Conservation (phyloP, 2,329 filamentous ascomycete genomes). For the Didymella glomerata region DNA sequence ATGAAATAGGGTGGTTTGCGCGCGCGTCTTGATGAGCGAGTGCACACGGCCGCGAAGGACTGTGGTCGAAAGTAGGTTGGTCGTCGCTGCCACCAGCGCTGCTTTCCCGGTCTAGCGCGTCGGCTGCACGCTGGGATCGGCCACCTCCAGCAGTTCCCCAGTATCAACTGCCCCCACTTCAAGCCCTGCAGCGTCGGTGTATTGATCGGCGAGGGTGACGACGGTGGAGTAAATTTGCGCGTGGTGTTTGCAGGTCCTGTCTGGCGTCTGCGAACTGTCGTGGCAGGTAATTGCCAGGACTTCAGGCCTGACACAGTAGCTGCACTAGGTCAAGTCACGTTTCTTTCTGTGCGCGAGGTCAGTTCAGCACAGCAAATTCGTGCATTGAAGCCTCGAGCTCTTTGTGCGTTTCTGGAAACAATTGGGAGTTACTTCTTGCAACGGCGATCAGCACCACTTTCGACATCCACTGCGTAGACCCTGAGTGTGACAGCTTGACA, state of each 20-base stretch:
- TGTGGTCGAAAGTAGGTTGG: slow-evolving; percentile 27
- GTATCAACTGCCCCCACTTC: slow-evolving; percentile 21
- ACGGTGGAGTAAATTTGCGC: background rate
- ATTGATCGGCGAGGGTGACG: slow-evolving; percentile 11
- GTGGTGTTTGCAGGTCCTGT: background rate
- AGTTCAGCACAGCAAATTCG: background rate
- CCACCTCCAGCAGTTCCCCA: slow-evolving; percentile 21
- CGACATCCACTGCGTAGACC: slow-evolving; percentile 12
- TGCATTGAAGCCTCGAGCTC: background rate
- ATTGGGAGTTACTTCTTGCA: background rate
- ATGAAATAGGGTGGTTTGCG: slow-evolving; percentile 44
- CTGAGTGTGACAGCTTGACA: slow-evolving; percentile 9
- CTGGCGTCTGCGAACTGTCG: background rate
- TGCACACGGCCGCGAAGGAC: slow-evolving; percentile 38
- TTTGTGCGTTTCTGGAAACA: background rate
- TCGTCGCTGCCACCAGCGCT: slow-evolving; percentile 13
- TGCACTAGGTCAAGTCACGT: background rate
- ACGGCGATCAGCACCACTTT: slow-evolving; percentile 10
- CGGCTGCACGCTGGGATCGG: slow-evolving; percentile 21
- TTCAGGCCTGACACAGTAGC: background rate
- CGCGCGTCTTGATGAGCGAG: slow-evolving; percentile 49
- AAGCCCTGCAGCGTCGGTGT: slow-evolving; percentile 12
- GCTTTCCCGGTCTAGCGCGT: slow-evolving; percentile 18
- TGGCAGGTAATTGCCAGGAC: slow-evolving; percentile 2
- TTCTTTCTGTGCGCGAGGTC: background rate